Base-by-base conservation (phyloP, 1,139 yeast species). In the Protomyces pachydermus region DNA sequence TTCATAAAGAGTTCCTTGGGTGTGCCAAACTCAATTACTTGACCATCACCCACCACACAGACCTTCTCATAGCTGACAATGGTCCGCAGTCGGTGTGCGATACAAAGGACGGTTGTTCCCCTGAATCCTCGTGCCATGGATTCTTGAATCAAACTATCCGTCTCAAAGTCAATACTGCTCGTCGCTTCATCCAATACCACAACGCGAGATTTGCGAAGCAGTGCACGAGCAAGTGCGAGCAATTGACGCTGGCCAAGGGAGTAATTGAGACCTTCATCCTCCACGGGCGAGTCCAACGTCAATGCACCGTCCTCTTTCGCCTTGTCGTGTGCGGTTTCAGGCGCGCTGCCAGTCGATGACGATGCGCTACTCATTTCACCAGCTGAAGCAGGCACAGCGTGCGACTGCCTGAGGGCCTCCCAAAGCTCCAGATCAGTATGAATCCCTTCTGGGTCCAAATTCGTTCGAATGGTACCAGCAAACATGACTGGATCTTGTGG, bases 51-150 rank as follows among this genome's bases (percentile, higher is more conserved):
- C 66, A 89, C 77, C 2, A 87, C 87, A 54, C 87, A 76, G 56
- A 89, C 86, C 65, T 81, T 80, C 70, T 89, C 96, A 71, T 87
- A 84, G 70, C 87, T 93, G 80, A 88, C 77, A 57, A 89, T 88
- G 0, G 96, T 89, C 69, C 89, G 90, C 65, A 89, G 79, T 65
- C 96, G 82, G 72, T 88, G 95, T 3, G 95, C 95, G 75, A 88
- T 86, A 72, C 91, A 86, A 70, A 88, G 76, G 62, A 87, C 84
- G 0, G 95, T 87, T 73, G 91, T 85, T 57, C 82, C 74, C 8
- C 76, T 72, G 71, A 88, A 87, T 72, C 86, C 91, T 14, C 75
- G 76, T 9, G 79, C 77, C 67, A 87, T 86, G 34, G 89, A 84
- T 4, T 76, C 70, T 74, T 88, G 95, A 69, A 88, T 86, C 72